Conservation (phyloP, 768 basidiomycete genomes). For the Mycena sanguinolenta region DNA sequence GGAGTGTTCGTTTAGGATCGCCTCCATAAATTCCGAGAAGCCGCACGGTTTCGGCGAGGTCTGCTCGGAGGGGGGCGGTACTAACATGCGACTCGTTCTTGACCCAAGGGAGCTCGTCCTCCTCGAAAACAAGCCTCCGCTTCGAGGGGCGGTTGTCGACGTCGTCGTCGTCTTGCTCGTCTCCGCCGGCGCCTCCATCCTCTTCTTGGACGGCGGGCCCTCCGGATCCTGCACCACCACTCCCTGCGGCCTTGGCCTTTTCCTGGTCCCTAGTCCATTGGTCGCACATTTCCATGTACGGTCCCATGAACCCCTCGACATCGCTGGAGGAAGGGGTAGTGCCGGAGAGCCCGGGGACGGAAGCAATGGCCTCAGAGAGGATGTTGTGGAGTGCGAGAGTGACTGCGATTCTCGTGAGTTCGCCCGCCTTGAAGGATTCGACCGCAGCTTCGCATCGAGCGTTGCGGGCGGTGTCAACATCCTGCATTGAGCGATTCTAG, state of each 20-base stretch:
- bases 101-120: conserved; percentile 4
- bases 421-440: no score
- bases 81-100: neutral
- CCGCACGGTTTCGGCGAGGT: conserved; percentile 2
- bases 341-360: neutral
- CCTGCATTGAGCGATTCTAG: no score
- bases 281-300: conserved; percentile 11
- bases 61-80: neutral
- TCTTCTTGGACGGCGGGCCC: neutral
- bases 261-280: conserved; percentile 21
- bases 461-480: no score
- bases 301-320: neutral
- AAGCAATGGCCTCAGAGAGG: neutral
- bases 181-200: neutral
- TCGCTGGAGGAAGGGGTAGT: neutral
- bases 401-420: no score
- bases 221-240: neutral
- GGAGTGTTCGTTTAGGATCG: conserved; percentile 3
- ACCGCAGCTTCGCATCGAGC: no score
- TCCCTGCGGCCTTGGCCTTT: neutral
- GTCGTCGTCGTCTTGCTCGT: neutral
- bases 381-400: neutral
- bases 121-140: neutral
- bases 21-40: neutral
- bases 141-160: conserved; percentile 1